These are phyloP conservation scores for Paraconiothyrium brasiliense DNA, from an alignment of 2,329 filamentous ascomycete species.

Conservation along the genomic window DNA sequence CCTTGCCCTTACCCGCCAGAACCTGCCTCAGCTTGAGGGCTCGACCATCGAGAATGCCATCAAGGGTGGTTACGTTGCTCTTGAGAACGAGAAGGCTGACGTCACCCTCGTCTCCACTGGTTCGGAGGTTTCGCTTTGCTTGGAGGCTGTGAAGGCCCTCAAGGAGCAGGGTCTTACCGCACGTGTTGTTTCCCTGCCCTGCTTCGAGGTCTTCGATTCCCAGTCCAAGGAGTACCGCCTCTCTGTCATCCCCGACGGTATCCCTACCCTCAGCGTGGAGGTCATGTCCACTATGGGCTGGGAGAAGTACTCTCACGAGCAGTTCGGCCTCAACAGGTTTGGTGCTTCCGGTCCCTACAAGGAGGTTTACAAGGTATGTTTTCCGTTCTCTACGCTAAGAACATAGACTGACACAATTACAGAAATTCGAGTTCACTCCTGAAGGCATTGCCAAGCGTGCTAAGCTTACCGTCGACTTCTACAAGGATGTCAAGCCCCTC, in stretches of 20 bases:
- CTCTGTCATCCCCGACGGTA: conserved; percentile 89
- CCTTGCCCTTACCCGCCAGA: conserved; percentile 94
- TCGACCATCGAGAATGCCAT: conserved; percentile 87
- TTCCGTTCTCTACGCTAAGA: conserved; percentile 38
- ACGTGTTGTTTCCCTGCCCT: conserved; percentile 94
- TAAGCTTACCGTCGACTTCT: conserved; percentile 91
- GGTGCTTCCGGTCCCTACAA: conserved; percentile 97
- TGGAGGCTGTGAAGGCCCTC: conserved; percentile 92
- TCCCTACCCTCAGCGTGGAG: conserved; percentile 92
- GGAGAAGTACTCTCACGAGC: conserved; percentile 99
- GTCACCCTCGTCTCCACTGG: conserved; percentile 94
- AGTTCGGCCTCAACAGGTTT: conserved; percentile 99
- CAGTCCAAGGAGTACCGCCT: conserved; percentile 96
- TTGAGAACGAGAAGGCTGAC: conserved; percentile 83
- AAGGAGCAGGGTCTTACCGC: conserved; percentile 87
- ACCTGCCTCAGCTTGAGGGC: conserved; percentile 96
- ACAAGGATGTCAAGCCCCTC: conserved; percentile 88
- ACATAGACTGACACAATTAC: conserved; percentile 55
- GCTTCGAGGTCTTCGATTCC: conserved; percentile 94
- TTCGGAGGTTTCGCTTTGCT: conserved; percentile 92
- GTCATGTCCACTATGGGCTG: conserved; percentile 97
- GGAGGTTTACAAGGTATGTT: conserved; percentile 86
- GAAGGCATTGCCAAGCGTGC: conserved; percentile 97
- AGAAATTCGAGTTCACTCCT: conserved; percentile 99
- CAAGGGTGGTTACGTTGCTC: conserved; percentile 94